Percentiles rank a stretch among this genome's conserved stretches.
These are phyloP conservation scores for Canavalia gladiata DNA, from an alignment of 306 rosid species.

Conservation along the genomic window DNA sequence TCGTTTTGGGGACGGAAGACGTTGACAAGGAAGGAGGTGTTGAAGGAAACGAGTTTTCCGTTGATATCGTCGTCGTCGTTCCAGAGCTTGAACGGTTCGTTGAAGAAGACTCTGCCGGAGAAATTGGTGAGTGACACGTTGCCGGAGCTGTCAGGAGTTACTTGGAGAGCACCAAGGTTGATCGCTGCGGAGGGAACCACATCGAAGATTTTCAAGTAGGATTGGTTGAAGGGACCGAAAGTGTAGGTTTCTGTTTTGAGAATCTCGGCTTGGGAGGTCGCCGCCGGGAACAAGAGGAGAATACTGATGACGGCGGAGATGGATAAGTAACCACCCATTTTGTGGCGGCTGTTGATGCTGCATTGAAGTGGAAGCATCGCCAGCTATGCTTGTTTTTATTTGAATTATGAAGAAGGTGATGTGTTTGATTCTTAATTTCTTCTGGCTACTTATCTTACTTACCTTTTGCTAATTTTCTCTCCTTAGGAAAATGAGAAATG, in stretches of 20 bases:
- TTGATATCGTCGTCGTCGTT: slow-evolving; percentile 5
- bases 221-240: slow-evolving; percentile 59
- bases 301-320: slow-evolving; percentile 27
- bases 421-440: background rate
- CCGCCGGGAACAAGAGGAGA: slow-evolving; percentile 45
- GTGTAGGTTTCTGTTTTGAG: background rate
- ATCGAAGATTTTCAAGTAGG: slow-evolving; percentile 31
- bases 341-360: slow-evolving; percentile 17
- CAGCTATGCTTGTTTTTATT: background rate
- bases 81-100: slow-evolving; percentile 63
- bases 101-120: slow-evolving; percentile 65
- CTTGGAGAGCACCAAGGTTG: slow-evolving; percentile 60
- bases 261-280: slow-evolving; percentile 37
- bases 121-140: slow-evolving; percentile 40
- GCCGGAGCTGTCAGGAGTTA: slow-evolving; percentile 72
- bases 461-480: background rate
- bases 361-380: slow-evolving; percentile 21
- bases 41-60: slow-evolving; percentile 61
- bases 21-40: slow-evolving; percentile 70
- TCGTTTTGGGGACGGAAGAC: slow-evolving; percentile 44
- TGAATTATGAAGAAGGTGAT: background rate
- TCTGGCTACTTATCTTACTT: background rate
- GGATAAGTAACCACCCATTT: background rate
- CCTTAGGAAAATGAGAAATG: background rate
- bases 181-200: slow-evolving; percentile 52